Percentiles rank a stretch among this genome's conserved stretches.
Evolutionary conservation across 164 flowering plant species (phyloP).

Genomic region (Aristolochia californica): DNA sequence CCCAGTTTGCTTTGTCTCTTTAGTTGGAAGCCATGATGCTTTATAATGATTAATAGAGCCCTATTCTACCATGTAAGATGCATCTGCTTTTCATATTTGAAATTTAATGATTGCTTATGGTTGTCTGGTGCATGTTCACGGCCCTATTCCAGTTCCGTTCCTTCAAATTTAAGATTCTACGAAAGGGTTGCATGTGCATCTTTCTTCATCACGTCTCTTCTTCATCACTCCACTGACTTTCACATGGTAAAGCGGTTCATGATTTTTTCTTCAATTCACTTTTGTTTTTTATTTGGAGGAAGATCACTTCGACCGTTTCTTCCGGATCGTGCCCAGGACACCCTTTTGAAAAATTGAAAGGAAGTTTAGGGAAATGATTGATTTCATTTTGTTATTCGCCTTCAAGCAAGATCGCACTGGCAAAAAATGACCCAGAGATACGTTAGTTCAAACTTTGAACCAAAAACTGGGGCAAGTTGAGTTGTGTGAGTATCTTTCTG

Average conservation of each 20-base stretch:
- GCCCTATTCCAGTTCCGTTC: not conserved
- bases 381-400: no score
- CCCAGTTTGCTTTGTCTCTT: no score
- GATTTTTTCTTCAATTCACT: not conserved
- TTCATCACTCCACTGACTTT: no score
- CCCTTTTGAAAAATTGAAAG: not conserved
- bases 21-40: no score
- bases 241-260: not conserved
- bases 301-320: not conserved
- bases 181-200: constrained; percentile 7
- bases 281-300: not conserved
- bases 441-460: no score
- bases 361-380: not conserved
- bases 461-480: no score
- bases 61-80: not conserved
- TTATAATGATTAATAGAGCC: not conserved
- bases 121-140: not conserved
- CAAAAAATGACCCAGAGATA: no score
- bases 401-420: no score
- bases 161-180: constrained; percentile 8
- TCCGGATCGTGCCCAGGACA: not conserved
- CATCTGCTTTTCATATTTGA: not conserved
- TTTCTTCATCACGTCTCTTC: not conserved
- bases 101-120: not conserved
- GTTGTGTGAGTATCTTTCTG: no score